Conservation (phyloP, 257 asterid species). For the Solanum raphanifolium region DNA sequence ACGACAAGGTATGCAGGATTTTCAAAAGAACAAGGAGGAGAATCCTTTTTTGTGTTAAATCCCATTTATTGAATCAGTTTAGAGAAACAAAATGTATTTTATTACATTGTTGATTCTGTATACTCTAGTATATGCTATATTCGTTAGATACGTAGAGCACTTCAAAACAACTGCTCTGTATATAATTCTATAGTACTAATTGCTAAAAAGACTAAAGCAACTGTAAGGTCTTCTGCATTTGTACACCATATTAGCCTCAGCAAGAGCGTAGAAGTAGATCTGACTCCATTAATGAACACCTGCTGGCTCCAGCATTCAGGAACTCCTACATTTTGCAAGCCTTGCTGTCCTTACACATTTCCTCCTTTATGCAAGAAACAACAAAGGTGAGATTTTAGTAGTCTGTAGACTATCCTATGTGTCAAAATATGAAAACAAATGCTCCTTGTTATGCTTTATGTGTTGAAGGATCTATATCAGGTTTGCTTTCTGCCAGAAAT, state of each 20-base stretch:
- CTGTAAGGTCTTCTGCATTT: neutral
- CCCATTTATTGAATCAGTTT: neutral
- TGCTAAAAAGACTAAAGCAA: neutral
- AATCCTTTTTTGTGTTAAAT: neutral
- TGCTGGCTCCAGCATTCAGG: neutral
- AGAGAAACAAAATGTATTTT: neutral
- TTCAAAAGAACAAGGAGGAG: neutral
- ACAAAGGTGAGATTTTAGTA: neutral
- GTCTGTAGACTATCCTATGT: neutral
- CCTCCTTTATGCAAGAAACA: slow-evolving; percentile 24
- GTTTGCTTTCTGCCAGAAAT: neutral
- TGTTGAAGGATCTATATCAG: neutral
- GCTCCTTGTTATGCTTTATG: neutral
- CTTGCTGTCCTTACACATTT: slow-evolving; percentile 48
- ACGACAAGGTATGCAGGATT: neutral
- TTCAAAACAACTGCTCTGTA: neutral
- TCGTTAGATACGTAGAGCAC: neutral
- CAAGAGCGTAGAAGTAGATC: neutral
- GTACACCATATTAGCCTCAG: neutral
- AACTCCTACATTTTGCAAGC: slow-evolving; percentile 47
- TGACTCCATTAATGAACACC: neutral
- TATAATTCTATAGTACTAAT: neutral
- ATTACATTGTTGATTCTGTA: neutral
- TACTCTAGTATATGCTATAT: neutral
- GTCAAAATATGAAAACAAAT: neutral